Conservation (phyloP, 2,329 filamentous ascomycete genomes). For the Chalara sp. region DNA sequence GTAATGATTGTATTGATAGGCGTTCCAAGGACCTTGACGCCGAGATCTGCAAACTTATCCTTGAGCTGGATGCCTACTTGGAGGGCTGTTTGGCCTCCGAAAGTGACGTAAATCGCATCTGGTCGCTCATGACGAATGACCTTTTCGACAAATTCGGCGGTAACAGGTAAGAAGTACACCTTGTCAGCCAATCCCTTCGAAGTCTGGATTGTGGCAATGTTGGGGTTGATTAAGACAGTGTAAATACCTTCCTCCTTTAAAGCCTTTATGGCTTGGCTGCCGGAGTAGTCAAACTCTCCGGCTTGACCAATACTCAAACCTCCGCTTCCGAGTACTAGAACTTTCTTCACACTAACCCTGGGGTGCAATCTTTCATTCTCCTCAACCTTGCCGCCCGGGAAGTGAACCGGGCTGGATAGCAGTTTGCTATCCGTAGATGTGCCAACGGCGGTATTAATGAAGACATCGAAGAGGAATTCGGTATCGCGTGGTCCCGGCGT, state of each 20-base stretch:
- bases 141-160: constrained; percentile 93
- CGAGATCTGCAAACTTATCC: constrained; percentile 89
- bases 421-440: constrained; percentile 60
- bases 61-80: constrained; percentile 95
- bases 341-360: constrained; percentile 83
- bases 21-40: constrained; percentile 90
- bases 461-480: constrained; percentile 95
- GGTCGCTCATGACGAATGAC: constrained; percentile 92
- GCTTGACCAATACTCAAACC: constrained; percentile 96
- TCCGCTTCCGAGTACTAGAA: constrained; percentile 87
- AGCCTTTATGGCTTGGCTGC: constrained; percentile 96
- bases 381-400: constrained; percentile 76
- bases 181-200: constrained; percentile 97
- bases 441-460: constrained; percentile 76
- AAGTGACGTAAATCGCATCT: constrained; percentile 95
- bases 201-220: constrained; percentile 97
- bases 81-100: constrained; percentile 95
- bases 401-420: constrained; percentile 68
- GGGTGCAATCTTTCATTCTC: constrained; percentile 75
- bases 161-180: constrained; percentile 97
- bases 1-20: constrained; percentile 98
- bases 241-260: constrained; percentile 97
- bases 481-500: constrained; percentile 92
- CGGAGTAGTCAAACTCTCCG: constrained; percentile 98
- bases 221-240: constrained; percentile 96